Evolutionary conservation across 331 rosid species (phyloP), one percentile per base, ranked within the genome.

Genomic region (Quercus lobata): DNA sequence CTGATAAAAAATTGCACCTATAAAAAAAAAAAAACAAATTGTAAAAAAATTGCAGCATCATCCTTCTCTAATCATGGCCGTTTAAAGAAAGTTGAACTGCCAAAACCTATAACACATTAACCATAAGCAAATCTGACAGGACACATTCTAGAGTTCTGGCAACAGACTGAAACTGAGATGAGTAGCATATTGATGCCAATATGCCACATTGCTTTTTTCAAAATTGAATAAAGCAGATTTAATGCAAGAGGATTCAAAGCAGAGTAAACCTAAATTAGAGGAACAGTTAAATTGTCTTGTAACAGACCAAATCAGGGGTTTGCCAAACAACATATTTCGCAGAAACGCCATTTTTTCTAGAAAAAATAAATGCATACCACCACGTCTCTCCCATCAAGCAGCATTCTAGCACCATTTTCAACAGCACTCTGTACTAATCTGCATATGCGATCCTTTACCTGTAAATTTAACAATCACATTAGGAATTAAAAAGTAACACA

Each of bases 381-480:
- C 27, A 87, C 54, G 60, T 85, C 32, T 78, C 92, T 85, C 75
- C 94, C 94, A 82, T 90, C 91, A 70, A 88, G 92, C 65, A 90
- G 77, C 52, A 88, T 86, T 83, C 87, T 88, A 30, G 94, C 91
- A 54, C 92, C 90, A 76, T 72, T 79, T 84, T 90, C 89, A 53
- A 83, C 83, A 81, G 87, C 82, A 78, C 73, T 83, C 79, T 88
- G 88, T 75, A 90, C 86, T 81, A 88, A 71, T 53, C 81, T 82
- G 81, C 87, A 78, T 76, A 88, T 85, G 30, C 58, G 76, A 84
- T 90, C 94, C 72, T 86, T 88, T 80, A 78, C 86, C 91, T 90
- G 89, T 52, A 29, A 76, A 57, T 30, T 65, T 25, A 41, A 69
- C 60, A 65, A 54, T 27, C 29, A 69, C 29, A 74, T 81, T 34